Base-by-base conservation (phyloP, 2,329 filamentous ascomycete genomes). In the Emericellopsis cladophorae region DNA sequence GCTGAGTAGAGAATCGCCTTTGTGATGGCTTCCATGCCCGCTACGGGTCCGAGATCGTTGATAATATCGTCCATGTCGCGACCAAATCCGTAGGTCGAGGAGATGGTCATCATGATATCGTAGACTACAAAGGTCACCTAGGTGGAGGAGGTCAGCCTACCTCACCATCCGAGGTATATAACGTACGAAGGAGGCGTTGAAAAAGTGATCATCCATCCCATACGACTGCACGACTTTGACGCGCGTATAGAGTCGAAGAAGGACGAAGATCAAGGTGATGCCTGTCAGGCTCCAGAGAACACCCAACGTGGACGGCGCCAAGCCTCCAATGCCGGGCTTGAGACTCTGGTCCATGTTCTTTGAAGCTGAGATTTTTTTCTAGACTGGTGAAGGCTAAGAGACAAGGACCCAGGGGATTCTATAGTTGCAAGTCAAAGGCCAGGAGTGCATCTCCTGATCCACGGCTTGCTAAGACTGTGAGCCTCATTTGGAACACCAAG, bases 171-270 rank as follows among this genome's bases (percentile, higher is more conserved):
- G 8, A 29, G 26, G 8, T 12, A 4, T 7, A 55, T 46, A 14
- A 31, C 38, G 22, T 37, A 46, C 42, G 38, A 58, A 51, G 7
- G 54, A 51, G 22, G 55, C 41, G 14, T 51, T 49, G 47, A 58
- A 57, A 31, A 58, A 50, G 21, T 56, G 54, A 38, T 59, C 49
- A 22, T 60, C 57, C 4, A 56, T 35, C 7, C 56, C 57, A 21
- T 53, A 54, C 2, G 46, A 44, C 3, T 46, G 42, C 3, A 60
- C 45, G 9, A 53, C 43, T 12, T 48, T 44, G 7, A 54, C 5
- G 9, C 59, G 53, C 5, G 58, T 62, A 42, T 60, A 62, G 2
- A 61, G 47, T 3, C 59, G 54, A 7, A 61, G 49, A 26, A 42
- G 45, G 21, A 60, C 53, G 32, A 62, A 54, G 22, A 46, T 38